phyloP scores from a whole-genome alignment of 208 protist genomes.

The Willaertia magna region DNA sequence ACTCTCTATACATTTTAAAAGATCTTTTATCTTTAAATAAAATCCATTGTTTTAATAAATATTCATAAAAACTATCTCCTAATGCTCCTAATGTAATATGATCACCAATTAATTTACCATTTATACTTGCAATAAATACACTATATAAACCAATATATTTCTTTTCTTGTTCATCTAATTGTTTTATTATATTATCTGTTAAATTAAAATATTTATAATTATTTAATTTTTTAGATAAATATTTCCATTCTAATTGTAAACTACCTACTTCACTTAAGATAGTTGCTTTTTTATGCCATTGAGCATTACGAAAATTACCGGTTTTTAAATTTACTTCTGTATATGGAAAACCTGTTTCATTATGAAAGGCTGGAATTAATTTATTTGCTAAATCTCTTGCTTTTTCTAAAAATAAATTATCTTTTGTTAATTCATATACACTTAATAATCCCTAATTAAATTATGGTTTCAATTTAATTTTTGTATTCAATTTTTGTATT shows the following conservation, averaged over 20 bases:
- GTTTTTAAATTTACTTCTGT: not conserved
- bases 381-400: conserved; percentile 32
- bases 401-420: conserved; percentile 32
- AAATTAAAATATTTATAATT: not conserved
- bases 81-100: conserved; percentile 29
- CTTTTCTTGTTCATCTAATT: not conserved
- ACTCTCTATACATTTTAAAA: not conserved
- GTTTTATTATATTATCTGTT: not conserved
- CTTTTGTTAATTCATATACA: conserved; percentile 42
- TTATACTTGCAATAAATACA: not conserved
- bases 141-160: not conserved
- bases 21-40: not conserved
- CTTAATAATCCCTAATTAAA: conserved; percentile 51
- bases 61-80: conserved; percentile 41
- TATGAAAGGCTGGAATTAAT: conserved; percentile 38
- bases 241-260: not conserved
- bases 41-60: conserved; percentile 21
- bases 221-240: not conserved
- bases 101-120: not conserved
- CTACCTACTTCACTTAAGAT: not conserved
- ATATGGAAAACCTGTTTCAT: conserved; percentile 16
- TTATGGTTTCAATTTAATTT: not conserved
- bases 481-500: not conserved
- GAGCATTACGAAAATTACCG: not conserved
- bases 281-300: not conserved